These are phyloP conservation scores for Fagus sylvatica DNA, from an alignment of 306 rosid species.

Conservation along the genomic window DNA sequence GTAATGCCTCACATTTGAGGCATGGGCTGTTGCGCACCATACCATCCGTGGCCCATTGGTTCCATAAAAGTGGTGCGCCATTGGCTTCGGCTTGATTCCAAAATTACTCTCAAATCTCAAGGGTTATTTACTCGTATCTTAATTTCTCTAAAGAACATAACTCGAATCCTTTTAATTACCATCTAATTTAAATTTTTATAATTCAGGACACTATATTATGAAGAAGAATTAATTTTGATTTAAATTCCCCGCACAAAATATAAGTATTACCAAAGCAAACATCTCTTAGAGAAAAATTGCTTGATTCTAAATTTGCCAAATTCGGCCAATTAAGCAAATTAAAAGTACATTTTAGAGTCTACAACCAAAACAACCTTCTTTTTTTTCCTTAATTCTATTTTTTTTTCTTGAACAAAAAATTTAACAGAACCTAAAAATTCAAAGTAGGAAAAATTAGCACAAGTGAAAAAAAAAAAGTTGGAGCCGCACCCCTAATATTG, in stretches of 20 bases:
- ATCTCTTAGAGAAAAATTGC: background rate
- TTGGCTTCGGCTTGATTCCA: conserved; percentile 1
- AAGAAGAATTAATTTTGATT: too few relatives aligned
- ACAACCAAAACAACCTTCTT: conserved; percentile 21
- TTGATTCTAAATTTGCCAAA: conserved; percentile 46
- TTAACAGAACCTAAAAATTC: conserved; percentile 38
- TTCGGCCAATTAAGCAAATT: conserved; percentile 41
- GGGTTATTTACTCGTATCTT: background rate
- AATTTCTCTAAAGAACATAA: background rate
- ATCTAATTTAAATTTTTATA: too few relatives aligned
- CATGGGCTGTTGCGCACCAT: conserved; percentile 14
- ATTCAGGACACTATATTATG: too few relatives aligned
- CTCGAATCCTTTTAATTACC: too few relatives aligned
- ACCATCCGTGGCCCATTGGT: conserved; percentile 16
- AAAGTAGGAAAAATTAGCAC: conserved; percentile 42
- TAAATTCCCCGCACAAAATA: too few relatives aligned
- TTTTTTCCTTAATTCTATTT: conserved; percentile 27
- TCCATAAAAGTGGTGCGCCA: conserved; percentile 17
- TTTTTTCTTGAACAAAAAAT: conserved; percentile 6
- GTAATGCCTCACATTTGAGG: conserved; percentile 14
- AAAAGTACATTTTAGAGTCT: conserved; percentile 34
- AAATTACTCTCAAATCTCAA: background rate
- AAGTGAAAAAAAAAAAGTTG: conserved; percentile 4
- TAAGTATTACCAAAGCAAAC: background rate
- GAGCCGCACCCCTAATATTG: too few relatives aligned